Base-by-base conservation (phyloP, 345 rosid genomes). In the Syzygium aromaticum region DNA sequence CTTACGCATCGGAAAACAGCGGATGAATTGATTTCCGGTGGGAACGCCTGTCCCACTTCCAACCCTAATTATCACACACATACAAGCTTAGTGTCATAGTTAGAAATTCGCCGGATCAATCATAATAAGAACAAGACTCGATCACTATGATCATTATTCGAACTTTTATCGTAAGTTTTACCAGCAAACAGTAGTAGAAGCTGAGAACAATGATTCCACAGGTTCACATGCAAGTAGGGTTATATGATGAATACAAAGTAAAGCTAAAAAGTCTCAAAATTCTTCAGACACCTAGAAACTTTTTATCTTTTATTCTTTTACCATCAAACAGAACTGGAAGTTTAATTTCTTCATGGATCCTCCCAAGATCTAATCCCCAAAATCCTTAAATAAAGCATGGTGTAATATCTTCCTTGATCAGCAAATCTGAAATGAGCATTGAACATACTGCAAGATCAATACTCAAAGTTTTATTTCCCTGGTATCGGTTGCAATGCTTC, bases 1-100 rank as follows among this genome's bases (percentile, higher is more conserved):
- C 91, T 88, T 52, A 95, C 94, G 54, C 96, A 93, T 51, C 96
- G 94, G 87, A 94, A 93, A 8, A 91, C 84, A 27, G 98, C 96
- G 7, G 94, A 89, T 12, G 96, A 92, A 86, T 54, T 95, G 86
- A 94, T 87, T 53, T 94, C 96, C 49, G 91, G 89, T 27, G 98
- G 98, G 59, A 92, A 91, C 38, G 90, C 88, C 38, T 88, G 90
- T 88, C 90, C 90, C 90, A 91, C 85, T 87, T 93, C 96, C 89
- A 93, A 90, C 96, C 97, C 97, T 94, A 93, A 64, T 52, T 6
- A 21, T 38, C 53, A 46, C 80, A 38, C 49, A 38, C 13, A 33
- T 73, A 19, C 27, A 40, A 73, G 82, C 82, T 33, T 51, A 46
- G 33, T 19, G 33, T 7, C 53, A n/a, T 23, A 14, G 46, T 51